A percentile compares a stretch with the other conserved stretches of the same genome.
Conservation (phyloP, 1,139 yeast species). For the Suhomyces atakaporum region DNA sequence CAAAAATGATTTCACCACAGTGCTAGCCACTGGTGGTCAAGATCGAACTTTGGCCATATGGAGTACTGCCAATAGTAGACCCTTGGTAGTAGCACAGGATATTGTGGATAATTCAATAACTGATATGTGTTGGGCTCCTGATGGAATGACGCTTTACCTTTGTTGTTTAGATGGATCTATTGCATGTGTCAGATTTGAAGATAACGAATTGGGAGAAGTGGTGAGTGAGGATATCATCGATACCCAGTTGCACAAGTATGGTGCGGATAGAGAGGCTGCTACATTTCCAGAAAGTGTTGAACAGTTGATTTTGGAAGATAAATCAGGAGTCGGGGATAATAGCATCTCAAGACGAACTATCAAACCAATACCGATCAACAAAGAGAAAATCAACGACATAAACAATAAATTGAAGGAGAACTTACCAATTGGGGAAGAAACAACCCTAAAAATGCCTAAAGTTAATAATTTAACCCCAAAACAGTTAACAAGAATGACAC, state of each 20-base stretch:
- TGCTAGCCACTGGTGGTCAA: conserved; percentile 79
- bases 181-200: conserved; percentile 66
- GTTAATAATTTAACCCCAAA: conserved; percentile 18
- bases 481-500: conserved; percentile 23
- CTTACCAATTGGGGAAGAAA: conserved; percentile 8
- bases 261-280: conserved; percentile 82
- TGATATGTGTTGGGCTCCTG: conserved; percentile 77
- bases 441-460: conserved; percentile 10
- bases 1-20: conserved; percentile 42
- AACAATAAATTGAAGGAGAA: conserved; percentile 10
- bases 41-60: conserved; percentile 72
- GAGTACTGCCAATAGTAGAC: conserved; percentile 63
- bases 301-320: conserved; percentile 72
- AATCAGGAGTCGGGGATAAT: conserved; percentile 32
- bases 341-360: neutral
- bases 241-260: conserved; percentile 75
- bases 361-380: conserved; percentile 4
- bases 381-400: conserved; percentile 2
- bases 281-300: conserved; percentile 85
- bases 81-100: conserved; percentile 65
- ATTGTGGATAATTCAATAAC: conserved; percentile 65
- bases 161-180: conserved; percentile 88
- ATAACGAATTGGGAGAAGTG: conserved; percentile 71
- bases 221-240: conserved; percentile 67
- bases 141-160: conserved; percentile 69